These are phyloP conservation scores for Drechslera avenae DNA, from an alignment of 2,329 filamentous ascomycete species.

Conservation along the genomic window DNA sequence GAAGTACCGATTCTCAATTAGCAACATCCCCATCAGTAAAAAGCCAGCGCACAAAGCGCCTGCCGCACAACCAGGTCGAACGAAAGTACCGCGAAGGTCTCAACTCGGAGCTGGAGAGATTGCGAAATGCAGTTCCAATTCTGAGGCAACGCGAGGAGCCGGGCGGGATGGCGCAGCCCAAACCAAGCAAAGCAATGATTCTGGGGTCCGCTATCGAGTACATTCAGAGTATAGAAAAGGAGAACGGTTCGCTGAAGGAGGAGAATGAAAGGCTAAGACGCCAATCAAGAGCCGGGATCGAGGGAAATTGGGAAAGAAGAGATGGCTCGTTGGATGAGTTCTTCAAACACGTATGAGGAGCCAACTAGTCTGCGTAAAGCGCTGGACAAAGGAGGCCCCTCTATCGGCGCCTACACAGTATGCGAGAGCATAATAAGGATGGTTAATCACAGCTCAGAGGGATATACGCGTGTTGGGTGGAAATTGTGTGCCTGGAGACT, in stretches of 20 bases:
- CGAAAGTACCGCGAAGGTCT: constrained; percentile 38
- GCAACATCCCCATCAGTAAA: constrained; percentile 16
- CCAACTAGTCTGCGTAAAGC: too few relatives aligned
- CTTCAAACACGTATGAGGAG: not conserved
- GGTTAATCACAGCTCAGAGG: too few relatives aligned
- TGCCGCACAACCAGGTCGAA: constrained; percentile 47
- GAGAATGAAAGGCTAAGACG: constrained; percentile 36
- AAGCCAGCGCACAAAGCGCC: constrained; percentile 25
- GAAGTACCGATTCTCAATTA: constrained; percentile 18
- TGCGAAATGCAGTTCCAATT: constrained; percentile 36
- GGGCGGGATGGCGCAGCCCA: constrained; percentile 33
- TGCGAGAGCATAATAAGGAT: too few relatives aligned
- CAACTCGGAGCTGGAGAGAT: constrained; percentile 38
- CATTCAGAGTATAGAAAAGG: constrained; percentile 36
- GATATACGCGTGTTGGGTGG: too few relatives aligned
- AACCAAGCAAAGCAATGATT: constrained; percentile 44
- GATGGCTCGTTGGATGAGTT: not conserved
- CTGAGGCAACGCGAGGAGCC: constrained; percentile 38
- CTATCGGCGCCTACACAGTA: too few relatives aligned
- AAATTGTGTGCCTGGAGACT: too few relatives aligned
- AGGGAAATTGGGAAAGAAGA: not conserved
- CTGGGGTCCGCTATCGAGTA: constrained; percentile 42
- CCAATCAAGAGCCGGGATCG: not conserved
- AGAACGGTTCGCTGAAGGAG: constrained; percentile 31
- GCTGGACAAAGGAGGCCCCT: too few relatives aligned